Conservation (phyloP, 139 green algal species). For the Diplosphaera chodatii region DNA sequence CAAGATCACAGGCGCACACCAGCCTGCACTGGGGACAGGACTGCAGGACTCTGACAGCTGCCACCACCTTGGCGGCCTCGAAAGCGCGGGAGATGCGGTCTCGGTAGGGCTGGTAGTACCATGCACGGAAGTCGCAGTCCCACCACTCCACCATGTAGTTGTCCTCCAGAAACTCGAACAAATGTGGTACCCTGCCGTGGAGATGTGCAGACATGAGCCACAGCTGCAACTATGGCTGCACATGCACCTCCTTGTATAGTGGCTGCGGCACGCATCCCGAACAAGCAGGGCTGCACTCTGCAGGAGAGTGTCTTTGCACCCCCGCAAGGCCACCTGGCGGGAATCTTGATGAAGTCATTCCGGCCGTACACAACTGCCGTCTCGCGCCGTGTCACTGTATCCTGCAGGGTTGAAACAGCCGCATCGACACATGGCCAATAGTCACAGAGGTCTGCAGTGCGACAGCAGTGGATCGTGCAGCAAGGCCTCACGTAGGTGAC, state of each 20-base stretch:
- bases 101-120: slow-evolving; percentile 2
- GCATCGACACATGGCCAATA: no score
- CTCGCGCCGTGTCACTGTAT: slow-evolving; percentile 7
- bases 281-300: no score
- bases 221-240: no score
- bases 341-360: slow-evolving; percentile 28
- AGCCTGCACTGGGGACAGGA: no score
- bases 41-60: no score
- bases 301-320: no score
- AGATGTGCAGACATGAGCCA: no score
- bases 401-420: slow-evolving; percentile 8
- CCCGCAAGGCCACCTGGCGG: slow-evolving; percentile 8
- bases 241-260: no score
- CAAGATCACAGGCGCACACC: no score
- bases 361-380: slow-evolving; percentile 8
- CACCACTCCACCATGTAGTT: slow-evolving; percentile 28
- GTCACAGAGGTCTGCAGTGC: no score
- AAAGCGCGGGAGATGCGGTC: slow-evolving; percentile 1
- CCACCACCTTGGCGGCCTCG: no score
- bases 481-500: slow-evolving; percentile 14
- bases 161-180: slow-evolving; percentile 36
- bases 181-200: slow-evolving; percentile 20
- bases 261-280: no score
- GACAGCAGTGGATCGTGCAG: not conserved
- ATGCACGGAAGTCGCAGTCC: slow-evolving; percentile 1